Evolutionary conservation across 2,329 filamentous ascomycete genomes (phyloP), one percentile per base, ranked within the genome.

Genomic region (Calonectria crousiana): DNA sequence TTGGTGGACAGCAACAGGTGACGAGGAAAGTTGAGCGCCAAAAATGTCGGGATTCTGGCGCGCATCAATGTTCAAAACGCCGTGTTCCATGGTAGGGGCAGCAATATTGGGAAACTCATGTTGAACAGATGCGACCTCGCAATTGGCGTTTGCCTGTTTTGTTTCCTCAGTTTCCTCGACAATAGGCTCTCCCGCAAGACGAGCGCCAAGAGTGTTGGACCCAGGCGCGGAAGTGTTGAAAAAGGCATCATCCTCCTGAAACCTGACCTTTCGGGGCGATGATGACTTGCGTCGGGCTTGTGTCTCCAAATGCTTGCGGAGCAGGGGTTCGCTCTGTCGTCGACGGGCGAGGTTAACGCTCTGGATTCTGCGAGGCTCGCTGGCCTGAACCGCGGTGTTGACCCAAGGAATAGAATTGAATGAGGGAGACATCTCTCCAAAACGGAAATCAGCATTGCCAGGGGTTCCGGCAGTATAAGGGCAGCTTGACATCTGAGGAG

Each of bases 31-130:
- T 14, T 81, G 74, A 1, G 76, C 72, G 6, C 81, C 79, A 49
- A 85, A 85, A n/a, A 85, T 85, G 70, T 85, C 82, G 4, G 76
- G 82, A 10, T 83, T 83, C 65, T 82, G 78, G 6, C 80, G 83
- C 78, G 84, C 81, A 69, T 85, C 84, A 38, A 85, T 82, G 44
- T 82, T 81, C n/a, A 83, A 75, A 13, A 84, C 76, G 13, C 78
- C 79, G 8, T 77, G 75, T 34, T 76, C 75, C n/a, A 71, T 30
- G 8, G 69, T 58, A 13, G 77, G 74, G 14, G 41, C 56, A 34
- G 32, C 28, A 9, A 58, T 36, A 30, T 58, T 76, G 34, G 38
- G 70, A 38, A 36, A 65, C 28, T 65, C 56, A 16, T 53, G 47
- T 4, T 44, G 18, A 26, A 20, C 8, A 16, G 34, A 14, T 8